Base-by-base conservation (phyloP, 495 filamentous ascomycete genomes). In the Talaromyces adpressus region DNA sequence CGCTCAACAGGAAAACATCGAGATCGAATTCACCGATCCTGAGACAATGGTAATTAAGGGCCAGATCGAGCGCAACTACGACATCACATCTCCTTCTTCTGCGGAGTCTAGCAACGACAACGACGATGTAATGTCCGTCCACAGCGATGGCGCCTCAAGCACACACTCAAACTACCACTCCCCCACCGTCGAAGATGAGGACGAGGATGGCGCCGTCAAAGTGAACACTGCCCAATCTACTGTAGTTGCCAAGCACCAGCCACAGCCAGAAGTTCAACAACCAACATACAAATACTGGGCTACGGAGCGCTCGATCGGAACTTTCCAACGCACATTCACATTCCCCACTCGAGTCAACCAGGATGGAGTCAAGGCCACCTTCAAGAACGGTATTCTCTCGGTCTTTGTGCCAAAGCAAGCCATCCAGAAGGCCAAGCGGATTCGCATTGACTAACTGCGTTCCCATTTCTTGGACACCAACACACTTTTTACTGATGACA, bases 21-120 rank as follows among this genome's bases (percentile, higher is more conserved):
- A 84, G 59, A 89, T 97, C 68, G 91, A 96, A 73, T 96, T 96
- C 81, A 85, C 84, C 57, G 93, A 96, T 70, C 75, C 81, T 4
- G 81, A 89, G 58, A 96, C 90, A 14, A 77, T 98, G 4, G 80
- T 85, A 57, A 83, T 97, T 71, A 81, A 81, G 60, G 93, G 93
- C 51, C 84, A 75, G 54, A 80, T 82, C 27, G 87, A 91, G 69
- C 82, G 84, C 64, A 73, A 72, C 45, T 83, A 86, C 71, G 60
- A 77, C 27, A 75, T 72, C 4, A 71, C 75, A 16, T 72, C 6
- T 11, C 30, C 56, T 36, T 32, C 22, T 57, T 20, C 54, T 29
- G 27, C 29, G 23, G 57, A 67, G 27, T 20, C 62, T 56, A 66
- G 65, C 20, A 63, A 11, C 9, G 59, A 70, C 20, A 63, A 58